phyloP scores from a whole-genome alignment of 768 basidiomycete species.

The Mycena epipterygia region DNA sequence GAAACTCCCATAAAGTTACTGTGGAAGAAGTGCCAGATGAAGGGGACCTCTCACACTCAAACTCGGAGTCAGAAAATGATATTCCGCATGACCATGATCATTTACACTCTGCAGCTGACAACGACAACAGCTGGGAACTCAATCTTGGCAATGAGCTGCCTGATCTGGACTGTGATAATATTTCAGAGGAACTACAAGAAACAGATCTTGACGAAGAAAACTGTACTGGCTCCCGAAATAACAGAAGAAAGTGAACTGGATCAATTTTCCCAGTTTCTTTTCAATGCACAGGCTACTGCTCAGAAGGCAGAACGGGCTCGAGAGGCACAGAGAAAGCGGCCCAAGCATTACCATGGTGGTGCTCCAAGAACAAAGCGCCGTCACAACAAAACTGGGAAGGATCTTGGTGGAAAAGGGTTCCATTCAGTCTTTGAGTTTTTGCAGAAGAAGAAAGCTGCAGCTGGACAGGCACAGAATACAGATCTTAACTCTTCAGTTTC shows the following conservation, averaged over 20 bases:
- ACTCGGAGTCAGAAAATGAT: background rate
- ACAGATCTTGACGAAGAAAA: slow-evolving; percentile 21
- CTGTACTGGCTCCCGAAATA: slow-evolving; percentile 7
- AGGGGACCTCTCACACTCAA: background rate
- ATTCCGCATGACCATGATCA: background rate
- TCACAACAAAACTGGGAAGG: background rate
- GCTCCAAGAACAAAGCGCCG: background rate
- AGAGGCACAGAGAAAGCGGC: background rate
- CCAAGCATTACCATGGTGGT: background rate
- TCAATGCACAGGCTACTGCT: slow-evolving; percentile 14
- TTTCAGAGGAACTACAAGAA: background rate
- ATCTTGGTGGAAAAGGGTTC: background rate
- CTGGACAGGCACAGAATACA: too few species aligned
- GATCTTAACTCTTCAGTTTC: too few species aligned
- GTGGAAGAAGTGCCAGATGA: slow-evolving; percentile 19
- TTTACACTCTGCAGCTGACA: background rate
- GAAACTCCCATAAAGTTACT: background rate
- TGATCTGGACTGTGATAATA: slow-evolving; percentile 4
- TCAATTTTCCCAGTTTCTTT: slow-evolving; percentile 16
- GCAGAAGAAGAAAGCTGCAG: slow-evolving; percentile 1
- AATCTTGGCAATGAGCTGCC: slow-evolving; percentile 7
- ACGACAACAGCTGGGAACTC: background rate
- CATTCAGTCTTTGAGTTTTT: background rate
- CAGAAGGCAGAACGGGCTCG: slow-evolving; percentile 9
- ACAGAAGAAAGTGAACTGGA: slow-evolving; percentile 14